Percentiles rank a stretch among this genome's conserved stretches.
These are phyloP conservation scores for Citrus hindsii DNA, from an alignment of 345 rosid species.

Conservation along the genomic window DNA sequence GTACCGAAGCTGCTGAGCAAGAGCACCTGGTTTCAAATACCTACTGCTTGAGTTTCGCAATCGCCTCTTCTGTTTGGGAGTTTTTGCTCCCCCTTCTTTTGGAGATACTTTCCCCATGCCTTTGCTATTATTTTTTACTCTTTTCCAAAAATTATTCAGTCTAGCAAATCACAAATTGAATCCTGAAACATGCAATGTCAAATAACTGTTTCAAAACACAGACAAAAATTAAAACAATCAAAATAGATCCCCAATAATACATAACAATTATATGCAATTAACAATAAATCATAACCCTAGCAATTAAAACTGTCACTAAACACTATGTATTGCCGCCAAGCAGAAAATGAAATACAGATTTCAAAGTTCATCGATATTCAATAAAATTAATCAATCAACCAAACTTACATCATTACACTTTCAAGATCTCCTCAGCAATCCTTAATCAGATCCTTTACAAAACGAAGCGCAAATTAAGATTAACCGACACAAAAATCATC, in stretches of 20 bases:
- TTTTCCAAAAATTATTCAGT: not conserved
- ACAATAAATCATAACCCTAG: not conserved
- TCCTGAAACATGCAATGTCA: constrained; percentile 12
- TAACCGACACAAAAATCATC: not conserved
- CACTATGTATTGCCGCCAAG: not conserved
- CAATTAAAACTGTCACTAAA: not conserved
- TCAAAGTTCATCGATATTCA: not conserved
- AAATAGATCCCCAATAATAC: not conserved
- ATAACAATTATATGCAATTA: not conserved
- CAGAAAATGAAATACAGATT: not conserved
- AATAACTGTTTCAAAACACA: not conserved
- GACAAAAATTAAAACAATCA: not conserved
- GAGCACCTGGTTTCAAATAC: constrained; percentile 81
- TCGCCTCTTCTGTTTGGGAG: constrained; percentile 50
- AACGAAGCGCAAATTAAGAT: not conserved
- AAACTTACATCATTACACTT: constrained; percentile 14
- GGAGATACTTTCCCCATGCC: constrained; percentile 74
- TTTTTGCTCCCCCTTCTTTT: constrained; percentile 38
- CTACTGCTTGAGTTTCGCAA: constrained; percentile 46
- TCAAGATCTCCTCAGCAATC: not conserved
- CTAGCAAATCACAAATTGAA: constrained; percentile 15
- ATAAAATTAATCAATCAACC: not conserved
- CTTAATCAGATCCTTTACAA: not conserved
- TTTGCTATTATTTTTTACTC: not conserved
- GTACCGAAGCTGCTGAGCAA: constrained; percentile 75